phyloP scores from a whole-genome alignment of 2,329 filamentous ascomycete genomes.

The Fusarium buharicum region DNA sequence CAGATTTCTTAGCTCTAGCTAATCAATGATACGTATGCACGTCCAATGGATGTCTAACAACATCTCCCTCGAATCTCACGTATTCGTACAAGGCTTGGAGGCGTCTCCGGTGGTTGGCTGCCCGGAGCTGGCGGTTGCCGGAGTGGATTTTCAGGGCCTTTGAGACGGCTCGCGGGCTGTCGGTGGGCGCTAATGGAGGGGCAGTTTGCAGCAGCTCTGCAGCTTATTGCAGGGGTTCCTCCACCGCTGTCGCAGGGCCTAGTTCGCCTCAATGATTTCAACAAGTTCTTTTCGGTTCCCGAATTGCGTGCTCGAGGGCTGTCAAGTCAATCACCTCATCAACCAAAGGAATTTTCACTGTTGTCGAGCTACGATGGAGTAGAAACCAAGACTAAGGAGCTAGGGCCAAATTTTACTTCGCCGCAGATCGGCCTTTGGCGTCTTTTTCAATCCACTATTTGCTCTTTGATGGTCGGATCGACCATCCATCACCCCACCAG shows the following conservation, averaged over 20 bases:
- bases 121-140: constrained; percentile 41
- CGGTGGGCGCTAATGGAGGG: constrained; percentile 44
- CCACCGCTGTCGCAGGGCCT: constrained; percentile 37
- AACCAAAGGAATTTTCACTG: background rate
- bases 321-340: constrained; percentile 39
- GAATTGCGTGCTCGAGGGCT: constrained; percentile 46
- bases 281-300: constrained; percentile 37
- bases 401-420: constrained; percentile 29
- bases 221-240: constrained; percentile 29
- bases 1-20: constrained; percentile 1
- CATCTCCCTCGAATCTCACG: constrained; percentile 34
- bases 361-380: constrained; percentile 29
- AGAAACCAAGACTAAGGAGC: constrained; percentile 17
- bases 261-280: constrained; percentile 28
- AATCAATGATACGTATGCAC: constrained; percentile 1
- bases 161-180: constrained; percentile 41
- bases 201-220: constrained; percentile 38
- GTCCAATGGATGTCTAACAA: constrained; percentile 1
- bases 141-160: constrained; percentile 38
- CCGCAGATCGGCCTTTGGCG: constrained; percentile 37
- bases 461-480: constrained; percentile 15
- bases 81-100: constrained; percentile 37
- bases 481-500: constrained; percentile 15
- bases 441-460: constrained; percentile 19
- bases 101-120: constrained; percentile 32